Evolutionary conservation across 2,329 filamentous ascomycete species (phyloP).

Genomic region (Alternaria consortialis): DNA sequence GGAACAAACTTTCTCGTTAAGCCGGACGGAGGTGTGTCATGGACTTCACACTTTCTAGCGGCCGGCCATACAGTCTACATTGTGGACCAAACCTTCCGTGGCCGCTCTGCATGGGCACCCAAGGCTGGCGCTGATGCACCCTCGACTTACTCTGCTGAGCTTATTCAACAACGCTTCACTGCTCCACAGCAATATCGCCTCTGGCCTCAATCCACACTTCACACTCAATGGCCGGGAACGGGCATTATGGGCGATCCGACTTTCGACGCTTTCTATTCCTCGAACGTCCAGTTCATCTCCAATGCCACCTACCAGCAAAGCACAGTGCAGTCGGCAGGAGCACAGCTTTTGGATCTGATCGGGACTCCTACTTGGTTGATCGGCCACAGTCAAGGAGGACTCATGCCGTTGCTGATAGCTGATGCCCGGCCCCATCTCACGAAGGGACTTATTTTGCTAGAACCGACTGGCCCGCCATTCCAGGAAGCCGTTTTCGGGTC

Average conservation of each 20-base stretch:
- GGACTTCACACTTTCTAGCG: conserved; percentile 58
- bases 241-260: conserved; percentile 54
- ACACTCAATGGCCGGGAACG: conserved; percentile 56
- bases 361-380: conserved; percentile 56
- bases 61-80: conserved; percentile 60
- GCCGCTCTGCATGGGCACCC: conserved; percentile 52
- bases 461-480: conserved; percentile 64
- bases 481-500: conserved; percentile 22
- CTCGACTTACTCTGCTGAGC: conserved; percentile 3
- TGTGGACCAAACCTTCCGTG: conserved; percentile 57
- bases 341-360: conserved; percentile 54
- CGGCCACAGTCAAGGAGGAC: conserved; percentile 58
- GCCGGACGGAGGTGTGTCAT: conserved; percentile 60
- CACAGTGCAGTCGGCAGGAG: conserved; percentile 44
- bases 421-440: conserved; percentile 61
- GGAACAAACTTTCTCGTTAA: conserved; percentile 50
- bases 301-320: conserved; percentile 34
- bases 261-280: conserved; percentile 61
- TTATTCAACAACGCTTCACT: conserved; percentile 13
- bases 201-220: conserved; percentile 55
- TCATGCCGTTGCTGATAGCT: conserved; percentile 51
- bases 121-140: conserved; percentile 3
- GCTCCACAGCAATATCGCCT: conserved; percentile 10
- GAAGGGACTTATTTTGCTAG: conserved; percentile 60
- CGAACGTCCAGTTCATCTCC: conserved; percentile 49